A percentile compares a stretch with the other conserved stretches of the same genome.
These are phyloP conservation scores for Penicillium cosmopolitanum DNA, from an alignment of 495 filamentous ascomycete genomes.

Conservation along the genomic window DNA sequence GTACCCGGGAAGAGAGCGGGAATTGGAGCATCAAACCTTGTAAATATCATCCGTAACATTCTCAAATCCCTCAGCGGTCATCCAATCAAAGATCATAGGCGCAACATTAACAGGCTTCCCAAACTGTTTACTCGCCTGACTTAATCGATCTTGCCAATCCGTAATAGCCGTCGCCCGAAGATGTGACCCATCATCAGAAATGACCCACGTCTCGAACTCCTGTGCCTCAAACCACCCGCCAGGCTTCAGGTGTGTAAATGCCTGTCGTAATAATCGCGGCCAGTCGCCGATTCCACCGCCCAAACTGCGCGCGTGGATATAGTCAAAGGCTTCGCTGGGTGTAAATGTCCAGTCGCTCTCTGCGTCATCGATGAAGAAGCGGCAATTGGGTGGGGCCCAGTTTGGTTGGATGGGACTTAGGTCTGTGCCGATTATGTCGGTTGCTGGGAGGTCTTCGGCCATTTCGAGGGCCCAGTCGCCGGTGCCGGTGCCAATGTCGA, in stretches of 20 bases:
- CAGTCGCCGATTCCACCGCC: constrained; percentile 51
- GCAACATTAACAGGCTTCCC: constrained; percentile 46
- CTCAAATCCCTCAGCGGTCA: constrained; percentile 37
- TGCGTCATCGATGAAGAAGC: constrained; percentile 54
- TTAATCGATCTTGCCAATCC: constrained; percentile 34
- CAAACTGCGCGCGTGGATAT: constrained; percentile 51
- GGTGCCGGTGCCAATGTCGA: constrained; percentile 59
- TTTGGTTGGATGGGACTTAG: constrained; percentile 58
- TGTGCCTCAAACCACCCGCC: constrained; percentile 61
- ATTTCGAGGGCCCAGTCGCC: constrained; percentile 67
- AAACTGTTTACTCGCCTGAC: constrained; percentile 39
- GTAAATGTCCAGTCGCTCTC: constrained; percentile 54
- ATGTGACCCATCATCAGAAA: constrained; percentile 45
- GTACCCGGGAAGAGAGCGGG: background rate
- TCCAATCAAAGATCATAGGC: constrained; percentile 23
- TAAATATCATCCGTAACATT: constrained; percentile 44
- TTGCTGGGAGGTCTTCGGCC: constrained; percentile 58
- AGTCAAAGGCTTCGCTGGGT: constrained; percentile 47
- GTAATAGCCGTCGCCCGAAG: constrained; percentile 23
- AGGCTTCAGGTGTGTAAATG: constrained; percentile 47
- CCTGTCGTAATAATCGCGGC: constrained; percentile 40
- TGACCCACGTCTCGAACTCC: constrained; percentile 47
- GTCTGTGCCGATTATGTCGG: constrained; percentile 67
- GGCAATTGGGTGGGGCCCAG: constrained; percentile 53
- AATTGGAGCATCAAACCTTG: constrained; percentile 35